A percentile compares a stretch with the other conserved stretches of the same genome.
These are phyloP conservation scores for Lindgomyces ingoldianus DNA, from an alignment of 495 filamentous ascomycete species.

Conservation along the genomic window DNA sequence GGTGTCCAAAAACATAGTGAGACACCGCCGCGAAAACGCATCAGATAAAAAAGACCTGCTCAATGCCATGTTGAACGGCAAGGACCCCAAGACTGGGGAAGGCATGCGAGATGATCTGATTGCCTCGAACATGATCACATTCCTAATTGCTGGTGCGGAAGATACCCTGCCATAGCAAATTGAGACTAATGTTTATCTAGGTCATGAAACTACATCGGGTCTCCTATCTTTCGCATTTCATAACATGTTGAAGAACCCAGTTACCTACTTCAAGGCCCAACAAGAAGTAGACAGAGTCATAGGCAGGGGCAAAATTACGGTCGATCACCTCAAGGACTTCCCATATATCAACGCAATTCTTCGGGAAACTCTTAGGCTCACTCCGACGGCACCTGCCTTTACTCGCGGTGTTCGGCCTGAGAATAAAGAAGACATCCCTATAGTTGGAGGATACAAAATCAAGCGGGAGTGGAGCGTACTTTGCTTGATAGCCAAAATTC, in stretches of 20 bases:
- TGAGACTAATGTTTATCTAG: neutral
- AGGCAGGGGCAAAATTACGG: slow-evolving; percentile 61
- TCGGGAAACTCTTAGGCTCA: slow-evolving; percentile 69
- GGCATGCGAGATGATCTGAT: slow-evolving; percentile 37
- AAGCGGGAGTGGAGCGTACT: slow-evolving; percentile 5
- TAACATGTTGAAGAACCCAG: slow-evolving; percentile 62
- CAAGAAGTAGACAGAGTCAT: slow-evolving; percentile 68
- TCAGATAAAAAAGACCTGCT: slow-evolving; percentile 68
- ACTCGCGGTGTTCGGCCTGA: slow-evolving; percentile 37
- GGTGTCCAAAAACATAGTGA: slow-evolving; percentile 60
- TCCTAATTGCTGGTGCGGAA: slow-evolving; percentile 33
- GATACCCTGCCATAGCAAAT: neutral
- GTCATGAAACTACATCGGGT: slow-evolving; percentile 42
- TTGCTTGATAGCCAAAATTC: slow-evolving; percentile 24
- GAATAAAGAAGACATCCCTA: slow-evolving; percentile 53
- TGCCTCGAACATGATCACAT: slow-evolving; percentile 40
- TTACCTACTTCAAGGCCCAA: slow-evolving; percentile 60
- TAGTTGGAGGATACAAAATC: slow-evolving; percentile 7
- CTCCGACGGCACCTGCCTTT: slow-evolving; percentile 64
- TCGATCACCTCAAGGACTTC: slow-evolving; percentile 68
- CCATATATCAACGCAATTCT: slow-evolving; percentile 66
- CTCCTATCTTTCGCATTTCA: slow-evolving; percentile 53
- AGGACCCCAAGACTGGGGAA: slow-evolving; percentile 44
- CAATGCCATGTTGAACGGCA: slow-evolving; percentile 67
- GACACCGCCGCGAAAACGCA: slow-evolving; percentile 58